These are phyloP conservation scores for Diophrys sp. DNA, from an alignment of 73 alveolate species.

Conservation along the genomic window DNA sequence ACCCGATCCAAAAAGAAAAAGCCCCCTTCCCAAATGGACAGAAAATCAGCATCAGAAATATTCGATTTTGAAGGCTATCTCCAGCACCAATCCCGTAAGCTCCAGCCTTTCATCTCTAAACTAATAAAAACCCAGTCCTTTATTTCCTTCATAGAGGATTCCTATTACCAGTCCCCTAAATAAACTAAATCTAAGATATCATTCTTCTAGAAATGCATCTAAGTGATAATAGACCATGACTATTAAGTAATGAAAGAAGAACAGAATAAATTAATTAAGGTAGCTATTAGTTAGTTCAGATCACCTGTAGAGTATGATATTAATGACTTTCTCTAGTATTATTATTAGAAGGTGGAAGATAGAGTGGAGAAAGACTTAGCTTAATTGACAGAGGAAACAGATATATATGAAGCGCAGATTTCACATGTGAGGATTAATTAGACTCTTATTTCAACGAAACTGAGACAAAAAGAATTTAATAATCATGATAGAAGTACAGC, in stretches of 20 bases:
- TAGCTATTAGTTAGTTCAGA: background rate
- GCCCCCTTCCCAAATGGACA: constrained; percentile 20
- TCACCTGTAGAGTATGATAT: background rate
- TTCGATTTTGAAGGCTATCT: constrained; percentile 43
- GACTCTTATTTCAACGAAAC: background rate
- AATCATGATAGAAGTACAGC: too few species aligned
- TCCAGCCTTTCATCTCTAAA: constrained; percentile 23
- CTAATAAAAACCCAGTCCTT: constrained; percentile 31
- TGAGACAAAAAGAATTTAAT: too few species aligned
- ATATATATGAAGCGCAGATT: background rate
- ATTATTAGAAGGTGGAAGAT: too few species aligned
- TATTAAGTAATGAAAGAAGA: constrained; percentile 32
- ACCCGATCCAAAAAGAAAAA: background rate
- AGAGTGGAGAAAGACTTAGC: background rate
- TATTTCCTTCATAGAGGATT: constrained; percentile 36
- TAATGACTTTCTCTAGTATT: too few species aligned
- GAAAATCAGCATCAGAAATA: constrained; percentile 17
- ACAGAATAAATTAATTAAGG: constrained; percentile 16
- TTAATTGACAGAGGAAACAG: background rate
- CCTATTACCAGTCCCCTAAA: constrained; percentile 15
- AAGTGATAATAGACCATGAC: constrained; percentile 26
- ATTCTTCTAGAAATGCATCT: constrained; percentile 36
- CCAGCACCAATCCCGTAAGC: constrained; percentile 3
- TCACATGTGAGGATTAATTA: background rate
- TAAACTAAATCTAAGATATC: constrained; percentile 16